Base-by-base conservation (phyloP, 306 rosid species). In the Ceratonia siliqua region DNA sequence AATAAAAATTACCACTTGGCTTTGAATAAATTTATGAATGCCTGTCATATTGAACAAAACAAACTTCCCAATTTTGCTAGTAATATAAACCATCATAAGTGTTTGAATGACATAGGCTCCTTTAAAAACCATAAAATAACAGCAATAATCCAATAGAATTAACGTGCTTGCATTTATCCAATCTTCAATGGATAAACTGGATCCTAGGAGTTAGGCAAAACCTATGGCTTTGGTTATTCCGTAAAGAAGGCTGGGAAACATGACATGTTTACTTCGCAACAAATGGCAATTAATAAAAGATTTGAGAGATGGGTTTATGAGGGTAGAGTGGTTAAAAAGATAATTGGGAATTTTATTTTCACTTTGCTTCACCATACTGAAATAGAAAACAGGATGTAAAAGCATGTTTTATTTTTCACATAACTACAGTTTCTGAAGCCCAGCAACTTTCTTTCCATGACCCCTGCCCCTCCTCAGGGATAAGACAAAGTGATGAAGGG, bases 171-270 rank as follows among this genome's bases (percentile, higher is more conserved):
- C 8, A 43, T 33, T 36, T 64, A 30, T 43, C 43, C 52, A 22
- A 32, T 41, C 39, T 21, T 43, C 41, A 45, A 15, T 13, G 12
- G 32, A 33, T 15, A 15, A 42, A 2, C 30, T 25, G 11, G 21
- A 66, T 56, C 49, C 43, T 30, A 67, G 68, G 49, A 58, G n/a
- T n/a, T n/a, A n/a, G n/a, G n/a, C 45, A 79, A 71, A 62, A 32
- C 20, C 17, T 50, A 70, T 41, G 48, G 27, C 57, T 38, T 13
- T 50, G 25, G 41, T 67, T 41, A 48, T 15, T 17, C 13, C 11
- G 32, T 15, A 53, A 10, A 63, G 36, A 65, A 52, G 48, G 36
- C 22, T 48, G 0, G 62, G 43, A 45, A 78, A 63, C 54, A 17
- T 1, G 55, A 59, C 68, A 56, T 56, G 21, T 48, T 42, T 18